Evolutionary conservation across 2,329 filamentous ascomycete species (phyloP).

Genomic region (Graphiopsis chlorocephala): DNA sequence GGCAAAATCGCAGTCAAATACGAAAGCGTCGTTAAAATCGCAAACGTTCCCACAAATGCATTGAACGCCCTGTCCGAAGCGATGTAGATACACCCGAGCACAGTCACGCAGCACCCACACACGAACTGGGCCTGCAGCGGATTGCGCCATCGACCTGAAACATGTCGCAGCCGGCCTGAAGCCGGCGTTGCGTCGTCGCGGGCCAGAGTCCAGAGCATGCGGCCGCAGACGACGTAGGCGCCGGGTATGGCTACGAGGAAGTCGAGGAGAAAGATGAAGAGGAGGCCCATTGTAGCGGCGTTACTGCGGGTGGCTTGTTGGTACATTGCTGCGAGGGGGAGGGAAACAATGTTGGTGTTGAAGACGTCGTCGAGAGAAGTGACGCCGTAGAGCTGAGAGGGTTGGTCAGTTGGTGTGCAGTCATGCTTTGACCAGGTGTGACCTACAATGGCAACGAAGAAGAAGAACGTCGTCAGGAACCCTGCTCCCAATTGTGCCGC

Average conservation of each 20-base stretch:
- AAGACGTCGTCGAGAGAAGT: conserved; percentile 57
- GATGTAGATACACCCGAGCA: conserved; percentile 64
- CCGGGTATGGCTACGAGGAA: conserved; percentile 54
- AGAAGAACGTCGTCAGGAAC: conserved; percentile 52
- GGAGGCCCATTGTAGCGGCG: conserved; percentile 43
- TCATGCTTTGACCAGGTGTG: no score
- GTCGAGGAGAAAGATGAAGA: conserved; percentile 49
- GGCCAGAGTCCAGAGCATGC: conserved; percentile 62
- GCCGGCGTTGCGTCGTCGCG: conserved; percentile 57
- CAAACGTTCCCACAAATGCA: conserved; percentile 62
- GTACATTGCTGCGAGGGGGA: conserved; percentile 66
- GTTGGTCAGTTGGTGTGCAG: neutral
- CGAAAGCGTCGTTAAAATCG: conserved; percentile 54
- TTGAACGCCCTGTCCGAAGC: conserved; percentile 66
- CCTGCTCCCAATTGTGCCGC: conserved; percentile 51
- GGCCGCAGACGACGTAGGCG: conserved; percentile 59
- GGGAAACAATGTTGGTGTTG: conserved; percentile 40
- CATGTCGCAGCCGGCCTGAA: conserved; percentile 44
- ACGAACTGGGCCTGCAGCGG: conserved; percentile 57
- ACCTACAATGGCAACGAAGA: conserved; percentile 34
- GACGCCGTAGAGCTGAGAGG: conserved; percentile 53
- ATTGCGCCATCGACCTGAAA: conserved; percentile 48
- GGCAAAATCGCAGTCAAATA: conserved; percentile 63
- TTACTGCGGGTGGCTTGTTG: conserved; percentile 44
- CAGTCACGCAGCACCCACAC: conserved; percentile 50